These are phyloP conservation scores for Scheffersomyces ergatensis DNA, from an alignment of 805 yeast genomes.

Conservation along the genomic window DNA sequence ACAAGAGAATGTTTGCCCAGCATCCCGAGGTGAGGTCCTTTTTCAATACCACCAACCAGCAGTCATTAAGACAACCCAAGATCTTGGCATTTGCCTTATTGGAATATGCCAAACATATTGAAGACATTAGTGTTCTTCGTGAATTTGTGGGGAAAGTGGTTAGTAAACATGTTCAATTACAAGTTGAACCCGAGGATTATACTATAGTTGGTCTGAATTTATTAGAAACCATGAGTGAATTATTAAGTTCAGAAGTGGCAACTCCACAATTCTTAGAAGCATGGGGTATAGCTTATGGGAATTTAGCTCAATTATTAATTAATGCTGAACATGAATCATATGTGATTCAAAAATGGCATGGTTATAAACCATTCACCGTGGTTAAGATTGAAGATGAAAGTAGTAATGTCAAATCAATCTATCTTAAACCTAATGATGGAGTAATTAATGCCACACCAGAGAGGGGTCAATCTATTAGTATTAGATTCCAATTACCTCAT, in stretches of 20 bases:
- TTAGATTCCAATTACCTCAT: slow-evolving; percentile 30
- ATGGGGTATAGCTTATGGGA: slow-evolving; percentile 65
- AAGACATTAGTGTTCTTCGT: slow-evolving; percentile 51
- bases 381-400: slow-evolving; percentile 28
- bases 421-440: slow-evolving; percentile 46
- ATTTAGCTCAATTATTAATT: slow-evolving; percentile 60
- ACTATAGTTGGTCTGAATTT: slow-evolving; percentile 60
- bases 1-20: slow-evolving; percentile 50
- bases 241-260: slow-evolving; percentile 58
- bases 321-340: slow-evolving; percentile 51
- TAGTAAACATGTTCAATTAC: slow-evolving; percentile 64
- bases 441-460: slow-evolving; percentile 15
- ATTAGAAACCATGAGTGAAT: slow-evolving; percentile 50
- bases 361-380: slow-evolving; percentile 53
- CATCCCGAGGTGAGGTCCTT: slow-evolving; percentile 56
- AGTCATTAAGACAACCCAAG: slow-evolving; percentile 53
- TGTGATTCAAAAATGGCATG: slow-evolving; percentile 48
- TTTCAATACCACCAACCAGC: slow-evolving; percentile 62
- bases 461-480: slow-evolving; percentile 49
- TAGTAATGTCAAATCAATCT: slow-evolving; percentile 47
- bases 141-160: slow-evolving; percentile 59
- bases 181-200: slow-evolving; percentile 62
- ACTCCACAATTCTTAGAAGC: slow-evolving; percentile 57
- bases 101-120: slow-evolving; percentile 61
- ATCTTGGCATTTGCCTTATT: slow-evolving; percentile 62